Conservation (phyloP, 1,284 basidiomycete species). For the Ustilago curta region DNA sequence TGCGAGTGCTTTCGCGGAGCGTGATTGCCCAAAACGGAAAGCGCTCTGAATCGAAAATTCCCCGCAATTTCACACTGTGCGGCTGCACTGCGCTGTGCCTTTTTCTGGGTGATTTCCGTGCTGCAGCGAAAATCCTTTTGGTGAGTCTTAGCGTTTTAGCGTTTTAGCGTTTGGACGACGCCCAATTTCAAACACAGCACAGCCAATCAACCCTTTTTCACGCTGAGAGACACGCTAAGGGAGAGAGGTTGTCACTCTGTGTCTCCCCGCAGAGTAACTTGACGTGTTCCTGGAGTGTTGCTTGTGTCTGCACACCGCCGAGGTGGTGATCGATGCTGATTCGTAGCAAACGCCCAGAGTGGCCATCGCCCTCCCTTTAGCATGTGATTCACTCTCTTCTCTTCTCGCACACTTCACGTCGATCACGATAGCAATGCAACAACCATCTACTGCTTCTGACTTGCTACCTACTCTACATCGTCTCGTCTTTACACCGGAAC, state of each 20-base stretch:
- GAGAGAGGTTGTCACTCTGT: neutral
- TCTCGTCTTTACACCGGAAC: conserved; percentile 5
- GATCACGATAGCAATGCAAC: no score
- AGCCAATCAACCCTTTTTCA: conserved; percentile 6
- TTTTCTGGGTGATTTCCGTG: conserved; percentile 18
- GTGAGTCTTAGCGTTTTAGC: no score
- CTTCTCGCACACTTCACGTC: no score
- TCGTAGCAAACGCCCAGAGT: neutral
- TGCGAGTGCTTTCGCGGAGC: neutral
- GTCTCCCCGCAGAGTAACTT: neutral
- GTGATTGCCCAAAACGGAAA: no score
- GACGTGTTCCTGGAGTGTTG: neutral
- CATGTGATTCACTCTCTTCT: neutral
- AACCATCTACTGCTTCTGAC: no score
- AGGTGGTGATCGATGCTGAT: conserved; percentile 2
- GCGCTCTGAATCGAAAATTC: conserved; percentile 21
- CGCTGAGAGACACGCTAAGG: conserved; percentile 3
- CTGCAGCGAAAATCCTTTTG: conserved; percentile 8
- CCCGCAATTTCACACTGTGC: conserved; percentile 17
- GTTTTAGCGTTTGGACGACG: conserved; percentile 2
- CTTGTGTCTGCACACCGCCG: neutral
- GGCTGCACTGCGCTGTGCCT: neutral
- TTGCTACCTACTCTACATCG: no score
- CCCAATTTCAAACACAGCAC: conserved; percentile 26
- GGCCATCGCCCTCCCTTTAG: no score